Evolutionary conservation across 371 early-diverging fungal genomes (phyloP).

Genomic region (Apophysomyces ossiformis): DNA sequence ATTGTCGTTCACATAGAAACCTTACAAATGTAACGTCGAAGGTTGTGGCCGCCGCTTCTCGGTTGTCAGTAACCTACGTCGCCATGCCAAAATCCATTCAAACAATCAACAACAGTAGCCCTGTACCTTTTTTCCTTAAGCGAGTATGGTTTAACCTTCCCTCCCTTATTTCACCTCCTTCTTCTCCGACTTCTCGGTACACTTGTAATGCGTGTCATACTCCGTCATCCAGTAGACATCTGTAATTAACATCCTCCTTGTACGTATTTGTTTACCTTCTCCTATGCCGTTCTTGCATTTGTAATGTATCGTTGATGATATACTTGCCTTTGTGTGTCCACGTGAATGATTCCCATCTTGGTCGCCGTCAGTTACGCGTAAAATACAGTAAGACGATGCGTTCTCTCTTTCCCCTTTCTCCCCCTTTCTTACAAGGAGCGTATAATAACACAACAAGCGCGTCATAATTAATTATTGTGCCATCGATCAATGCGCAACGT

Average conservation of each 20-base stretch:
- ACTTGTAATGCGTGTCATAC: constrained; percentile 3
- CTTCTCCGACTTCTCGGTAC: constrained; percentile 1
- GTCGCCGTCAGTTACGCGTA: background rate
- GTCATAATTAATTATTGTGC: background rate
- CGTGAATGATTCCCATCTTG: background rate
- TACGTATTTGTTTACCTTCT: constrained; percentile 2
- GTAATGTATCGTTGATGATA: constrained; percentile 1
- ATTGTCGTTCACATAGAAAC: constrained; percentile 26
- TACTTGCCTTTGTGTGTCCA: background rate
- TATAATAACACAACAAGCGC: background rate
- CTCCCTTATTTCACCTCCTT: background rate
- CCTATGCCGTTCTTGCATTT: background rate
- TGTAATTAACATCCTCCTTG: constrained; percentile 7
- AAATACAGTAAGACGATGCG: background rate
- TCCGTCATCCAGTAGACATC: background rate
- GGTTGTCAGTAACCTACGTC: constrained; percentile 39
- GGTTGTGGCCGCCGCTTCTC: constrained; percentile 41
- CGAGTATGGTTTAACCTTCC: background rate
- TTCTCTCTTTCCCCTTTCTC: background rate
- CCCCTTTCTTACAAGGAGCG: background rate
- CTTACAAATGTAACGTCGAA: constrained; percentile 32
- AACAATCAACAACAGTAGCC: constrained; percentile 1
- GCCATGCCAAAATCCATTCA: constrained; percentile 38
- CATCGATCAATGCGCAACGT: background rate
- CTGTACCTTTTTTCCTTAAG: background rate